Percentiles rank a stretch among this genome's conserved stretches.
Conservation (phyloP, 805 yeast species). For the Limtongozyma cylindracea region DNA sequence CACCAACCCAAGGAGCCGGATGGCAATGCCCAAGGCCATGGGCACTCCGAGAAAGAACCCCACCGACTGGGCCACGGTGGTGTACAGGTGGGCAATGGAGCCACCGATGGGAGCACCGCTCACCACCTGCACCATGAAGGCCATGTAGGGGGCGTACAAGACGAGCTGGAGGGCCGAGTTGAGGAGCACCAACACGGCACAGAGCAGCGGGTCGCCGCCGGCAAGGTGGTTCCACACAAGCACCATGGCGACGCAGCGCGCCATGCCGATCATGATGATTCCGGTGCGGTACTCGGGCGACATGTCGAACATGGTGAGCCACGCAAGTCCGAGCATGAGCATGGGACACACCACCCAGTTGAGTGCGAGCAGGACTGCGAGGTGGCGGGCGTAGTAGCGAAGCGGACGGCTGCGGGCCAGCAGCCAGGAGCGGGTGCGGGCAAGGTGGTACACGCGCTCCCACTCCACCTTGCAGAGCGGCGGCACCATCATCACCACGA, state of each 20-base stretch:
- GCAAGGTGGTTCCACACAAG: conserved; percentile 30
- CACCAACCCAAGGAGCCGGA: conserved; percentile 8
- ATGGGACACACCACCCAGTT: conserved; percentile 35
- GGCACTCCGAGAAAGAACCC: conserved; percentile 30
- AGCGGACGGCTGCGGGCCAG: no score
- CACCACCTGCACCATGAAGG: conserved; percentile 20
- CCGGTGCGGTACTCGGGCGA: conserved; percentile 25
- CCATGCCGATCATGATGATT: conserved; percentile 31
- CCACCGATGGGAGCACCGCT: no score
- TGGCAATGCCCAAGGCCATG: conserved; percentile 15
- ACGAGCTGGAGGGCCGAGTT: conserved; percentile 24
- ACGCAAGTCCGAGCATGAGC: conserved; percentile 27
- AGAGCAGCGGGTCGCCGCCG: conserved; percentile 20
- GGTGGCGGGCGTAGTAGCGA: conserved; percentile 4
- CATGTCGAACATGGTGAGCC: conserved; percentile 21
- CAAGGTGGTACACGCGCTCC: conserved; percentile 15
- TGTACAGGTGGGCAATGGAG: conserved; percentile 11
- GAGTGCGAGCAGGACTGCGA: conserved; percentile 14
- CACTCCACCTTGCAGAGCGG: conserved; percentile 27
- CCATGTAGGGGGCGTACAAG: conserved; percentile 24
- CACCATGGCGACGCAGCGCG: conserved; percentile 40
- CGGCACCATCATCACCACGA: conserved; percentile 31
- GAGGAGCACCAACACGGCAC: conserved; percentile 24
- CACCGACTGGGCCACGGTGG: conserved; percentile 19
- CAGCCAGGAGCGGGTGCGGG: no score